phyloP scores from a whole-genome alignment of 257 asterid species.

The Solanum medicagineum region DNA sequence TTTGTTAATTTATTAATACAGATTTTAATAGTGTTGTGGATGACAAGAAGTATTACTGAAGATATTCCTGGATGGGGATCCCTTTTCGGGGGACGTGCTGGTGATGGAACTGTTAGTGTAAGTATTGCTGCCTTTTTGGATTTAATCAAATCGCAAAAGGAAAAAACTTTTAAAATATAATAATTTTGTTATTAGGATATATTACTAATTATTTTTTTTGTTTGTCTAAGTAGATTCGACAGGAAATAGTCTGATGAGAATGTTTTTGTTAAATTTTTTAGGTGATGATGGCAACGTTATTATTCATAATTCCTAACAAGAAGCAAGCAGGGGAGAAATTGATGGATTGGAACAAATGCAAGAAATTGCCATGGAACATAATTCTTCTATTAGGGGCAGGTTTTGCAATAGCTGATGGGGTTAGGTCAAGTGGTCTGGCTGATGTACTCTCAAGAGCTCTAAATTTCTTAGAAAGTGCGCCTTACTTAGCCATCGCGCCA shows the following conservation, averaged over 20 bases:
- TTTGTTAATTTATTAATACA: background rate
- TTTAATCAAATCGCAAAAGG: background rate
- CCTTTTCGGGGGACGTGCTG: constrained; percentile 63
- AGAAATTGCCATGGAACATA: constrained; percentile 79
- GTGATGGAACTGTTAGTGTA: constrained; percentile 89
- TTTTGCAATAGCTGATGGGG: constrained; percentile 84
- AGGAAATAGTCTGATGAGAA: too few relatives aligned
- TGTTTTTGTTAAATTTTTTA: too few relatives aligned
- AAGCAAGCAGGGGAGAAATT: constrained; percentile 68
- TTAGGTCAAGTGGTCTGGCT: constrained; percentile 75
- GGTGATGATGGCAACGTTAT: constrained; percentile 88
- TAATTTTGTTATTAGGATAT: too few relatives aligned
- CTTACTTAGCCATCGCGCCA: constrained; percentile 74
- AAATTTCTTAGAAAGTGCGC: constrained; percentile 44
- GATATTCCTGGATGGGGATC: constrained; percentile 93
- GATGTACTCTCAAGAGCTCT: constrained; percentile 44
- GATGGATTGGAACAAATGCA: constrained; percentile 99
- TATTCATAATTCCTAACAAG: constrained; percentile 78
- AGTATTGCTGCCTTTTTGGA: constrained; percentile 9
- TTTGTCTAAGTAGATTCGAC: too few relatives aligned
- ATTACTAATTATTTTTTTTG: too few relatives aligned
- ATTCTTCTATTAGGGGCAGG: constrained; percentile 78
- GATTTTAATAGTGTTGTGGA: constrained; percentile 67
- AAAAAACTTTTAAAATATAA: too few relatives aligned
- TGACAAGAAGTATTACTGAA: constrained; percentile 87